Evolutionary conservation across 495 filamentous ascomycete species (phyloP), one percentile per base, ranked within the genome.

Genomic region (Pyrenopolyporus hunteri): DNA sequence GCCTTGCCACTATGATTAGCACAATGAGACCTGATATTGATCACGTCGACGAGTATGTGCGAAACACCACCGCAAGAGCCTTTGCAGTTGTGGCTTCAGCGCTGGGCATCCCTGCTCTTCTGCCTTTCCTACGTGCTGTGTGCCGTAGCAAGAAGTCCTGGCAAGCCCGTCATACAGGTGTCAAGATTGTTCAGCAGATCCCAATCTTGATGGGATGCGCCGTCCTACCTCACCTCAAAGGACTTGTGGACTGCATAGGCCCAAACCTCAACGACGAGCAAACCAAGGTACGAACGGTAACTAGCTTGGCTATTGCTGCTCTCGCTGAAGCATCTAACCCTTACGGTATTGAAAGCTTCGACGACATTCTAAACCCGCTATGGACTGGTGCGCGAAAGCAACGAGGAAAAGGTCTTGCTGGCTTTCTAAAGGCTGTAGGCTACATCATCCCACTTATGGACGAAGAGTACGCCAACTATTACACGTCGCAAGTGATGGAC

Each of bases 391-490:
- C 93, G 16, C 78, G 93, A 40, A 96, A 96, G 74, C 95, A 99
- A 73, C 86, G 95, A 51, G 95, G 95, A 47, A 99, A 99, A 70
- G 92, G 93, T 71, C 81, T 99, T 29, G 92, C 95, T 17, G 92
- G 92, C 16, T 99, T 97, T 76, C 77, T 99, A 20, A 99, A 99
- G 74, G 95, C 95, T 32, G 93, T 98, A 44, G 95, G 95, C 17
- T 97, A 94, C 70, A 96, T 99, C 67, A 98, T 99, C 65, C 95
- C 95, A 1, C 82, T 99, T 31, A 98, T 99, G 95, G 95, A 99
- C 77, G 94, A 97, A 72, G 95, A 99, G 70, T 98, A 97, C 74
- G 91, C 93, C 73, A 97, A 97, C 68, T 99, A 99, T 80, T 99
- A 98, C 63, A 98, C 93, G 31, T 90, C 86, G 57, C 93, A 98